Evolutionary conservation across 352 stramenopile species (phyloP), one percentile per base, ranked within the genome.

Genomic region (Phytophthora crassamura): DNA sequence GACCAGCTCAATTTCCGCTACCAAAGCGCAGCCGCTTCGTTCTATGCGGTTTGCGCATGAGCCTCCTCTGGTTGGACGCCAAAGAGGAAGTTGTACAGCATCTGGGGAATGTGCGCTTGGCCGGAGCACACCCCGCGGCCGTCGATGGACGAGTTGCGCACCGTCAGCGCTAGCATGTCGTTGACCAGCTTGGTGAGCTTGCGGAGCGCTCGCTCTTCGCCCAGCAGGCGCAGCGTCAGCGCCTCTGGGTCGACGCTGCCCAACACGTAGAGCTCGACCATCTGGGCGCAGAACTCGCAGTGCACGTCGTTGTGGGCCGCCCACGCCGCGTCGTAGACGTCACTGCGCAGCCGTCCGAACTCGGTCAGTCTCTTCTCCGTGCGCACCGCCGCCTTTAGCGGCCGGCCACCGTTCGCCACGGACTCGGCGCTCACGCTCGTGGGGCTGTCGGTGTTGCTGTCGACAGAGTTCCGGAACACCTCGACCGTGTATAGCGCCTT

Each of bases 21-120:
- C 22, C 22, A 28, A 28, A 28, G 22, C 22, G 22, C 22, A 4
- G 22, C 4, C 22, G 22, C 22, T 28, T 28, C 22, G 22, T 28
- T 58, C 57, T 71, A 66, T 32, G 49, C 18, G 15, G 51, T 28
- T 28, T 28, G 4, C 2, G 22, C 38, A 12, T 62, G 30, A 18
- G 28, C 32, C 28, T 57, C 40, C 32, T 60, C 50, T 8, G 54
- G 54, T 34, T 7, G 25, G 41, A 33, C 16, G 16, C 48, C 52
- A 30, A 78, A 70, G 20, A 78, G 41, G 39, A 78, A 78, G 18
- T 51, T 64, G 66, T 69, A 54, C 11, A 78, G 52, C 35, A 75
- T 45, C 33, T 66, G 61, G 4, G 70, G 70, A 3, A 78, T 59
- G 20, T 72, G 59, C 30, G 66, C 60, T 61, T 78, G 66, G 14